Conservation (phyloP, 306 rosid genomes). For the Lupinus albus region DNA sequence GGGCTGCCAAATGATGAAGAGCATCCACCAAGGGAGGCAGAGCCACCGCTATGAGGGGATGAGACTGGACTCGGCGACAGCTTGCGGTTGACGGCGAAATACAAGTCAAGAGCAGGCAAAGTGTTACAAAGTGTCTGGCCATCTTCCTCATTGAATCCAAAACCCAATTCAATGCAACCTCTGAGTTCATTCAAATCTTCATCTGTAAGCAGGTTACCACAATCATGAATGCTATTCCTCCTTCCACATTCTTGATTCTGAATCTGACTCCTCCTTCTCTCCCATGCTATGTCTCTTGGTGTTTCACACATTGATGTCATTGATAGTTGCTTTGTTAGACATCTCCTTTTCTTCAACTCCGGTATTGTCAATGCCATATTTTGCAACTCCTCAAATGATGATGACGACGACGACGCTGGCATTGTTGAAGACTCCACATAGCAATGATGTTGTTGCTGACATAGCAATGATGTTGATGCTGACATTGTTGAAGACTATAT, state of each 20-base stretch:
- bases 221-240: slow-evolving; percentile 38
- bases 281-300: slow-evolving; percentile 73
- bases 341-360: slow-evolving; percentile 47
- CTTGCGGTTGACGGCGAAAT: slow-evolving; percentile 85
- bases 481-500: slow-evolving; percentile 9
- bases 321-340: slow-evolving; percentile 57
- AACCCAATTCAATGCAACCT: slow-evolving; percentile 85
- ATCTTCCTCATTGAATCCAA: slow-evolving; percentile 88
- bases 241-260: slow-evolving; percentile 49
- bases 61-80: slow-evolving; percentile 56
- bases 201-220: slow-evolving; percentile 55
- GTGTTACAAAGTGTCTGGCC: slow-evolving; percentile 74
- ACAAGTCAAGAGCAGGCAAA: slow-evolving; percentile 90
- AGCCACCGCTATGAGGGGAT: slow-evolving; percentile 51
- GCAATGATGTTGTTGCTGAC: too few relatives aligned
- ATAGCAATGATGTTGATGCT: background rate
- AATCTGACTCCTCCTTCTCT: slow-evolving; percentile 63
- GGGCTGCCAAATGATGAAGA: slow-evolving; percentile 58
- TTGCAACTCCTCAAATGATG: slow-evolving; percentile 43
- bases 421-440: background rate
- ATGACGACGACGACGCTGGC: slow-evolving; percentile 17
- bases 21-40: slow-evolving; percentile 40
- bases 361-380: slow-evolving; percentile 40
- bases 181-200: slow-evolving; percentile 81
- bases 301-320: slow-evolving; percentile 50